Base-by-base conservation (phyloP, 352 stramenopile species). In the Globisporangium okanoganense region DNA sequence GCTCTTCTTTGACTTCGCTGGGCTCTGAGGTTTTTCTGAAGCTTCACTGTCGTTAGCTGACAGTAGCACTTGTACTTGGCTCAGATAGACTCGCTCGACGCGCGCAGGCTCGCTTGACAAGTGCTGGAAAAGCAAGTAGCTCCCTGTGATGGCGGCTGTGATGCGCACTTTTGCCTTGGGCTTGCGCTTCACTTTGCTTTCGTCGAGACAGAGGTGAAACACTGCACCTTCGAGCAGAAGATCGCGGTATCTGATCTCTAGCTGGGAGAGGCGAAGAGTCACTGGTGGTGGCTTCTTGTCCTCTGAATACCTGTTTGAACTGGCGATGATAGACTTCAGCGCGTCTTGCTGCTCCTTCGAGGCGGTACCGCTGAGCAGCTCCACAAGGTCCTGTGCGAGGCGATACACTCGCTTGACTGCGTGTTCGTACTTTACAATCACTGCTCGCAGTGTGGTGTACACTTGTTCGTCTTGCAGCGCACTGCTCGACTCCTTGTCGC, bases 41-140 rank as follows among this genome's bases (percentile, higher is more conserved):
- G 40, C 52, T 33, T 31, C 41, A 20, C 12, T 8, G 9, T 41
- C 27, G 33, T 14, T n/a, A 22, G 54, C 18, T 5, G 54, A 43
- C 2, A 40, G 25, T 14, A 52, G 7, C 8, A 85, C 64, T 52
- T 77, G 55, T 1, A 83, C 48, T 44, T 83, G 74, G 51, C 60
- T 77, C 9, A 76, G 52, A 18, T 80, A 86, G 7, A 83, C 56
- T 12, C 76, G 72, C 47, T 86, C 66, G 40, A 80, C 52, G 27
- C 48, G 13, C 10, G 56, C 50, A 53, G 65, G 14, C 41, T 67
- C 22, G 24, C 50, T 65, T 36, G 58, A 44, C 53, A 78, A 47
- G 13, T 73, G 69, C 4, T 67, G 72, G 43, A 85, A 75, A 13
- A 85, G 18, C 10, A 85, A 47, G 58, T 82, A 82, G 25, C 74